Evolutionary conservation across 2,329 filamentous ascomycete genomes (phyloP).

Genomic region (Waltergamsia citrina): DNA sequence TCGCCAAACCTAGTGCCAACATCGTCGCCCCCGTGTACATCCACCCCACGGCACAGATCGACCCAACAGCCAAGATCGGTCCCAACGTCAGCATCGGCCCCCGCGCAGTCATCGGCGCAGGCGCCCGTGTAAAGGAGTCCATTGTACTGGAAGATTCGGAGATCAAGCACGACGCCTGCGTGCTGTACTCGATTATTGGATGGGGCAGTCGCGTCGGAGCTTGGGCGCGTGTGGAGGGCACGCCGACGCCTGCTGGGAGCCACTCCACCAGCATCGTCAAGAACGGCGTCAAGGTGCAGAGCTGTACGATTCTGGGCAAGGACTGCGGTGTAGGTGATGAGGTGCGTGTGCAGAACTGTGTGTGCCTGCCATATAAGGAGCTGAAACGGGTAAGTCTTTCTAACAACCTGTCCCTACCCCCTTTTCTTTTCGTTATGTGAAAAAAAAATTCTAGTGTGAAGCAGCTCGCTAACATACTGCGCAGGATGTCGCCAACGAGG

Average conservation of each 20-base stretch:
- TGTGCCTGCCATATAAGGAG: constrained; percentile 97
- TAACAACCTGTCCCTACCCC: neutral
- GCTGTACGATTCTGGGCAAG: constrained; percentile 94
- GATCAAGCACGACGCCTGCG: constrained; percentile 93
- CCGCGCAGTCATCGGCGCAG: constrained; percentile 74
- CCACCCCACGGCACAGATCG: constrained; percentile 81
- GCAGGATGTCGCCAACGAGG: constrained; percentile 74
- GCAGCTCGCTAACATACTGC: constrained; percentile 14
- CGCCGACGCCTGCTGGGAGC: constrained; percentile 75
- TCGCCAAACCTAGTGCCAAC: constrained; percentile 73
- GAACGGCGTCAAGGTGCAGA: constrained; percentile 97
- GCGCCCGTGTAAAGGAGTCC: constrained; percentile 87
- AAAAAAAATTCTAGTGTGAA: neutral
- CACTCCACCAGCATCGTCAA: constrained; percentile 94
- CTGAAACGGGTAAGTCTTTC: constrained; percentile 73
- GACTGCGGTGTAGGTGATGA: constrained; percentile 92
- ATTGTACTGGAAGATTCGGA: constrained; percentile 93
- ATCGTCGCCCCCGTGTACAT: constrained; percentile 92
- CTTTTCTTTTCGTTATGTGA: neutral
- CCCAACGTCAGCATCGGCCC: constrained; percentile 95
- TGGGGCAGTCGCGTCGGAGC: constrained; percentile 94
- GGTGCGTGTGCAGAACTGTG: constrained; percentile 92
- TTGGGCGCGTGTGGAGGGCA: constrained; percentile 97
- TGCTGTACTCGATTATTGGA: constrained; percentile 92
- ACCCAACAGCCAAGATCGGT: constrained; percentile 91